A percentile compares a stretch with the other conserved stretches of the same genome.
These are phyloP conservation scores for Tetrapisispora namnaoensis DNA, from an alignment of 805 yeast genomes.

Conservation along the genomic window DNA sequence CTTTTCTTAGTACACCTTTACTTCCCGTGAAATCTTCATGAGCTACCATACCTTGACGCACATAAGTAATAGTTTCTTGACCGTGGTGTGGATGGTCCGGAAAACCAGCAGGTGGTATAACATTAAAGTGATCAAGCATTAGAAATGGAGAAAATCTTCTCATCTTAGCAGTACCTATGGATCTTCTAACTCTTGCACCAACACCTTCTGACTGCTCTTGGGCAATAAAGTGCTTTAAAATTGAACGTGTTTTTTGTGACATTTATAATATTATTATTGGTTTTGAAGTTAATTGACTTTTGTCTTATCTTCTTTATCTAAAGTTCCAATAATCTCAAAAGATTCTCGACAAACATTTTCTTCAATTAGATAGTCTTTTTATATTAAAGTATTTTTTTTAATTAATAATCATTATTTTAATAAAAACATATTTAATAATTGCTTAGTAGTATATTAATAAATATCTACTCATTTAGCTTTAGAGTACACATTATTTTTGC, in stretches of 20 bases:
- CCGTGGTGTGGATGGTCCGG: constrained; percentile 83
- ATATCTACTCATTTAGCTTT: too few species aligned
- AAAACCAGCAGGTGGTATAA: constrained; percentile 58
- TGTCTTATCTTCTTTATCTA: neutral
- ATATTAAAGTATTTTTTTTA: too few species aligned
- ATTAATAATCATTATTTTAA: too few species aligned
- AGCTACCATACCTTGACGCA: constrained; percentile 56
- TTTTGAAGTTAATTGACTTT: neutral
- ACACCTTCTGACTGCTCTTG: constrained; percentile 73
- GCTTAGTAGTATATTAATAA: too few species aligned
- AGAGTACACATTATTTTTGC: too few species aligned
- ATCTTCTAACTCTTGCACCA: constrained; percentile 78
- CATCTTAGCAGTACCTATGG: constrained; percentile 59
- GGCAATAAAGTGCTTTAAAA: constrained; percentile 45
- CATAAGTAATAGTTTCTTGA: constrained; percentile 67
- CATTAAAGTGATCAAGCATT: constrained; percentile 70
- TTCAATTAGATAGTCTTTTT: too few species aligned
- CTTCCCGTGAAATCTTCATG: constrained; percentile 85
- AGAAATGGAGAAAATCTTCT: constrained; percentile 75
- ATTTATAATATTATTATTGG: neutral
- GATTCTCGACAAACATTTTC: too few species aligned
- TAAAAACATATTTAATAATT: too few species aligned
- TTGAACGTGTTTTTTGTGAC: constrained; percentile 30
- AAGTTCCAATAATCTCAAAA: too few species aligned
- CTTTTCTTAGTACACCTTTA: constrained; percentile 65